Conservation (phyloP, 345 rosid species). For the Hirschfeldia incana region DNA sequence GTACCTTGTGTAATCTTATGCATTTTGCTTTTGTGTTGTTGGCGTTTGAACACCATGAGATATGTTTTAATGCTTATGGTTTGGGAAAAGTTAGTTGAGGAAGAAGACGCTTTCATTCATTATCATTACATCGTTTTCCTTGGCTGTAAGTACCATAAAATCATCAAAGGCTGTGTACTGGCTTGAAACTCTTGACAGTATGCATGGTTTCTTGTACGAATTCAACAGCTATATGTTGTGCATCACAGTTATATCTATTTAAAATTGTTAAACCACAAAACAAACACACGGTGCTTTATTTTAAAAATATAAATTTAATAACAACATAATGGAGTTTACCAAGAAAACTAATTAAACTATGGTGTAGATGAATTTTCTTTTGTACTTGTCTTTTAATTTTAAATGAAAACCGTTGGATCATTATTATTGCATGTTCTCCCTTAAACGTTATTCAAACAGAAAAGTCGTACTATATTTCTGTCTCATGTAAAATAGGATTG, state of each 20-base stretch:
- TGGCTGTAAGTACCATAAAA: neutral
- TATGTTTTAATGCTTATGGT: conserved; percentile 30
- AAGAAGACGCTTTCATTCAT: neutral
- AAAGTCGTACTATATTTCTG: neutral
- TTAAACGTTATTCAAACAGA: neutral
- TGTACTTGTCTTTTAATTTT: neutral
- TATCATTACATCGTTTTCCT: neutral
- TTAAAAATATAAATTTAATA: neutral
- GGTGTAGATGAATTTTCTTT: neutral
- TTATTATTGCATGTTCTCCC: neutral
- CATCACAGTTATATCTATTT: neutral
- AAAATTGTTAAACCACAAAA: neutral
- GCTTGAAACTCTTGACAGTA: neutral
- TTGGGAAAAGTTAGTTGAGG: conserved; percentile 14
- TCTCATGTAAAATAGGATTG: neutral
- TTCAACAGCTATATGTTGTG: neutral
- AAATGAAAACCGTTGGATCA: conserved; percentile 13
- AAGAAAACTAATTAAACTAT: neutral
- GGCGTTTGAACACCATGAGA: conserved; percentile 33
- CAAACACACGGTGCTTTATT: neutral
- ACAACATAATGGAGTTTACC: neutral
- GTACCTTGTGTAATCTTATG: conserved; percentile 31
- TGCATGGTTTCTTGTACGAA: neutral
- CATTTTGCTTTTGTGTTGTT: conserved; percentile 22
- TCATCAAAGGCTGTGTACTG: neutral